These are phyloP conservation scores for Pichia sp. DNA, from an alignment of 1,139 yeast species.

Conservation along the genomic window DNA sequence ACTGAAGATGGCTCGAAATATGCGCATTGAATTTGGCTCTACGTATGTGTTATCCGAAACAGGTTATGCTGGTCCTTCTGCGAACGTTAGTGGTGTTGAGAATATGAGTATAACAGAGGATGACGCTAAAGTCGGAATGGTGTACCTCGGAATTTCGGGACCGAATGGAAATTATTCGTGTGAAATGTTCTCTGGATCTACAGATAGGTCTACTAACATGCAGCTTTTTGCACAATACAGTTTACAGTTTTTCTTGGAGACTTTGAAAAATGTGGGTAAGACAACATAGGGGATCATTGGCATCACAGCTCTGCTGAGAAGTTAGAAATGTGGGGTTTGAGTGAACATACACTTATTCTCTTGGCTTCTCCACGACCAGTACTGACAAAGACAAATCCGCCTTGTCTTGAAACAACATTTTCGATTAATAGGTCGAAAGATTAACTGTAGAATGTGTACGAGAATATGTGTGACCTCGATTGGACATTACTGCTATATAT, in stretches of 20 bases:
- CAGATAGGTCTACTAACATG: conserved; percentile 62
- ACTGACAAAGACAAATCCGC: too few relatives aligned
- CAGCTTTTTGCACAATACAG: conserved; percentile 65
- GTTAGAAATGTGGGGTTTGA: too few relatives aligned
- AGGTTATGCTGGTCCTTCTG: conserved; percentile 79
- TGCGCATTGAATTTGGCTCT: conserved; percentile 74
- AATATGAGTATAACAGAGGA: conserved; percentile 25
- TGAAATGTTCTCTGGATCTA: conserved; percentile 37
- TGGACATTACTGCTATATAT: too few relatives aligned
- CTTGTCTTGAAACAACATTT: too few relatives aligned
- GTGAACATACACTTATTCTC: too few relatives aligned
- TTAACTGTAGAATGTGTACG: too few relatives aligned
- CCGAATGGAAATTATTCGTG: conserved; percentile 53
- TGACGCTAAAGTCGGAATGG: conserved; percentile 47
- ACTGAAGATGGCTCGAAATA: conserved; percentile 65
- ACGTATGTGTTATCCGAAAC: conserved; percentile 79
- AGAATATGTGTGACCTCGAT: too few relatives aligned
- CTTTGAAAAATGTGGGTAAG: conserved; percentile 20
- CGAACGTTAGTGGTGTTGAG: conserved; percentile 28
- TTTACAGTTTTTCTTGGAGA: conserved; percentile 49
- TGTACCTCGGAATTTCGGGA: conserved; percentile 64
- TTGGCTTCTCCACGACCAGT: too few relatives aligned
- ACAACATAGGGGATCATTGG: too few relatives aligned
- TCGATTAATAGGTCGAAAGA: too few relatives aligned
- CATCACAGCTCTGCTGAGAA: too few relatives aligned